phyloP scores from a whole-genome alignment of 106 monocot genomes.

The Narthecium ossifragum region DNA sequence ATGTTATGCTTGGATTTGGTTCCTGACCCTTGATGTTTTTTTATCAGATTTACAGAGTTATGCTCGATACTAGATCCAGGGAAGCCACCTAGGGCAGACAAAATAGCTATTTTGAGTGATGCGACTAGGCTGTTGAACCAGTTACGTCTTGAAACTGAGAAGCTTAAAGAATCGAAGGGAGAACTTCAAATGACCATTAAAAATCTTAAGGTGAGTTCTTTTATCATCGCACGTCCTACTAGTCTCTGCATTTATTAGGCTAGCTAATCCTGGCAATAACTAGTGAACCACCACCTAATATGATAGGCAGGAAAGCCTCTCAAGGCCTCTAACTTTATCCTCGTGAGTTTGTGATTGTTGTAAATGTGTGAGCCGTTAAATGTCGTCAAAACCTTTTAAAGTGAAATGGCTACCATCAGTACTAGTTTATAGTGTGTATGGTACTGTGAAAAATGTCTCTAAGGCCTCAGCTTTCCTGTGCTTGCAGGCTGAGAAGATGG shows the following conservation, averaged over 20 bases:
- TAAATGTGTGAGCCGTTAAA: too few relatives aligned
- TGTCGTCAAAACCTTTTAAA: too few relatives aligned
- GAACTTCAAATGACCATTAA: slow-evolving; percentile 42
- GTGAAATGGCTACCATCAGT: too few relatives aligned
- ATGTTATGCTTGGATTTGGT: neutral
- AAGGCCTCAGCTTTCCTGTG: too few relatives aligned
- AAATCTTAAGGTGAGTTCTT: slow-evolving; percentile 47
- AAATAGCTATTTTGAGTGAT: slow-evolving; percentile 48
- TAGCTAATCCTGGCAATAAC: too few relatives aligned
- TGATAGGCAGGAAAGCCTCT: too few relatives aligned
- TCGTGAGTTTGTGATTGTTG: too few relatives aligned
- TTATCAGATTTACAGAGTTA: slow-evolving; percentile 54
- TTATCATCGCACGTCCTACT: neutral
- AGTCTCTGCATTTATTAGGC: neutral
- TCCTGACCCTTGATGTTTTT: neutral
- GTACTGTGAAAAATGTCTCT: neutral
- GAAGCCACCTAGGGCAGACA: slow-evolving; percentile 51
- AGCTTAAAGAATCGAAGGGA: slow-evolving; percentile 58
- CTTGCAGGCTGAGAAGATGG: slow-evolving; percentile 66
- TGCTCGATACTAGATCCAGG: slow-evolving; percentile 58
- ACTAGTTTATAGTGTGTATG: too few relatives aligned
- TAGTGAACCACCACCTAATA: too few relatives aligned
- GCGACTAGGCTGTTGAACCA: slow-evolving; percentile 41
- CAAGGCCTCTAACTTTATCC: too few relatives aligned
- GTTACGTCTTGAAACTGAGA: slow-evolving; percentile 45